Evolutionary conservation across 371 early-diverging fungal species (phyloP), one percentile per base, ranked within the genome.

Genomic region (Rhizopus delemar): DNA sequence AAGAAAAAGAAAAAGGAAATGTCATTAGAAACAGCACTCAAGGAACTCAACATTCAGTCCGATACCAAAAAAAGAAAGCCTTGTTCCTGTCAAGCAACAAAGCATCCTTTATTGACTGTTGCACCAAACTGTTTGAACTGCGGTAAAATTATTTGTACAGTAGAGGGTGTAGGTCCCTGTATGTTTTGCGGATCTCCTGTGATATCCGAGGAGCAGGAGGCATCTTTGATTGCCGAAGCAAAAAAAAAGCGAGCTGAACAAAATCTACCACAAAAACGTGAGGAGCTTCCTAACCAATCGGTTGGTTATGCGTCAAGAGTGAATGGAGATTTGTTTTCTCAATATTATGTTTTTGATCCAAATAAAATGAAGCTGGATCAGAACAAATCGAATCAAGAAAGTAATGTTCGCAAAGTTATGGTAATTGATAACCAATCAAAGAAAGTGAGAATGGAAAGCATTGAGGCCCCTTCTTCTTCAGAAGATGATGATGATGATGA

Each of bases 121-220:
- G 84, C 84, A n/a, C 86, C 86, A 1, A 96, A 96, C 66, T 96
- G 96, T 61, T 68, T 96, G 31, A 83, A 70, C 35, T 96, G 96
- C 65, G 96, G 96, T 13, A 91, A 90, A 57, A 92, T 96, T 57
- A 84, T 94, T 12, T 96, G 96, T 69, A 73, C 79, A 3, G 58
- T 69, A 13, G 95, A 96, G 61, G 94, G 94, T 0, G 83, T 88
- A 0, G 95, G 94, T 0, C 90, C 93, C 5, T 96, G 96, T 65
- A 85, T 89, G 36, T 87, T 83, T 57, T 96, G 96, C 67, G 87
- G 86, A 4, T 78, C 74, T 7, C 78, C 85, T 0, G 91, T 95
- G 0, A 71, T 89, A 59, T 90, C 87, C 32, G 81, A 82, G 12
- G 87, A 87, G 5, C 89, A 90, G 51, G 85, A 88, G 65, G 74